Conservation (phyloP, 2,329 filamentous ascomycete genomes). For the Botrytis byssoidea region DNA sequence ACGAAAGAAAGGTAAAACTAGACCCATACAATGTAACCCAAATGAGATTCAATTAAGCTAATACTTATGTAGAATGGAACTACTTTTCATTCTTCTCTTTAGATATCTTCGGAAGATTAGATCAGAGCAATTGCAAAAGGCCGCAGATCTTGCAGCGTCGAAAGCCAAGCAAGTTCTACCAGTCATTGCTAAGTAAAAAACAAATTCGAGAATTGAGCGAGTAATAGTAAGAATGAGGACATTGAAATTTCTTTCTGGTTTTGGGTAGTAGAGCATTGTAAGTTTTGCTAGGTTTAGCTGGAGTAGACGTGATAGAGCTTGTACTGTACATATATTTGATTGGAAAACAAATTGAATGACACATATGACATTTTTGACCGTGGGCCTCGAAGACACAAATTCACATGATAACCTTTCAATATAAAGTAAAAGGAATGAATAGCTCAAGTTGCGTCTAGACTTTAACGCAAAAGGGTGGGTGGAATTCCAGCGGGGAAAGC, state of each 20-base stretch:
- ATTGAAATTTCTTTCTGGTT: background rate
- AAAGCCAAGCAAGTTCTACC: conserved; percentile 49
- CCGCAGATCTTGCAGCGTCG: conserved; percentile 61
- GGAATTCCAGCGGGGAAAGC: background rate
- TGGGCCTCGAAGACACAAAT: background rate
- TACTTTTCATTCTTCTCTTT: conserved; percentile 82
- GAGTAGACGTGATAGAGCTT: conserved; percentile 13
- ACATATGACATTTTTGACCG: background rate
- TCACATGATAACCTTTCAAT: background rate
- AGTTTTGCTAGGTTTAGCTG: background rate
- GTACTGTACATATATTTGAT: conserved; percentile 18
- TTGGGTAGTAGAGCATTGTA: background rate
- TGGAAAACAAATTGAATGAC: conserved; percentile 1
- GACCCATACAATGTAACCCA: background rate
- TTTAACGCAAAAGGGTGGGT: background rate
- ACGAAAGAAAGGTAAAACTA: conserved; percentile 81
- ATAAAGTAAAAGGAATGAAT: background rate
- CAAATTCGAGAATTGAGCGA: background rate
- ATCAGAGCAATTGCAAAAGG: conserved; percentile 66
- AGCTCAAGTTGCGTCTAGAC: background rate
- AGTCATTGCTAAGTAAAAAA: conserved; percentile 34
- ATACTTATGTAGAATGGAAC: conserved; percentile 64
- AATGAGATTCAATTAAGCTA: conserved; percentile 12
- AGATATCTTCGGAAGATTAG: conserved; percentile 73
- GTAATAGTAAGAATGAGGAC: conserved; percentile 20